phyloP scores from a whole-genome alignment of 192 early-diverging fungal genomes.

The Rhizophagus sp. region DNA sequence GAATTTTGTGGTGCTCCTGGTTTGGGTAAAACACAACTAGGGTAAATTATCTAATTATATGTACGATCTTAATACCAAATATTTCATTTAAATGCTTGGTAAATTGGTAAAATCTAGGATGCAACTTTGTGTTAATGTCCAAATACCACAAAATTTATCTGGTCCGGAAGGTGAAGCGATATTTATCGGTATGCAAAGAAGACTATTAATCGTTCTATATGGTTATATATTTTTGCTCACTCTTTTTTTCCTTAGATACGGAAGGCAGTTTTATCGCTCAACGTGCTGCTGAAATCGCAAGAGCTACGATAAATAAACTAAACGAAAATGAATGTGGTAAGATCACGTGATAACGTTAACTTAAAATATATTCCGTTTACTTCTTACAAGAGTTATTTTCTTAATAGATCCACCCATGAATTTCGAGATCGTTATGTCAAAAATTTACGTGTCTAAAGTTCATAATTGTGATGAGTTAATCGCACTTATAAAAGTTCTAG shows the following conservation, averaged over 20 bases:
- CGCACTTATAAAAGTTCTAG: conserved; percentile 20
- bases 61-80: not conserved
- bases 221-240: not conserved
- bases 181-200: conserved; percentile 22
- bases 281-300: conserved; percentile 25
- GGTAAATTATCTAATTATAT: conserved; percentile 29
- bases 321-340: not conserved
- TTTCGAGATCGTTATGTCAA: conserved; percentile 18
- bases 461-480: conserved; percentile 22
- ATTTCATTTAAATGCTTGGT: not conserved
- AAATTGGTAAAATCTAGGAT: conserved; percentile 1
- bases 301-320: not conserved
- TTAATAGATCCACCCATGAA: not conserved
- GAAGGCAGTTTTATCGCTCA: conserved; percentile 30
- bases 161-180: conserved; percentile 26
- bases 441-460: conserved; percentile 19
- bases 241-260: conserved; percentile 7
- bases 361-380: too few species aligned
- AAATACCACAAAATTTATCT: conserved; percentile 25
- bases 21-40: conserved; percentile 56
- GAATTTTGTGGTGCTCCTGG: conserved; percentile 53
- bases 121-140: conserved; percentile 30
- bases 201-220: too few species aligned
- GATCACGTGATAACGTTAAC: not conserved
- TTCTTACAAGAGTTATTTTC: too few species aligned